Conservation (phyloP, 2,329 filamentous ascomycete species). For the Neopestalotiopsis clavispora region DNA sequence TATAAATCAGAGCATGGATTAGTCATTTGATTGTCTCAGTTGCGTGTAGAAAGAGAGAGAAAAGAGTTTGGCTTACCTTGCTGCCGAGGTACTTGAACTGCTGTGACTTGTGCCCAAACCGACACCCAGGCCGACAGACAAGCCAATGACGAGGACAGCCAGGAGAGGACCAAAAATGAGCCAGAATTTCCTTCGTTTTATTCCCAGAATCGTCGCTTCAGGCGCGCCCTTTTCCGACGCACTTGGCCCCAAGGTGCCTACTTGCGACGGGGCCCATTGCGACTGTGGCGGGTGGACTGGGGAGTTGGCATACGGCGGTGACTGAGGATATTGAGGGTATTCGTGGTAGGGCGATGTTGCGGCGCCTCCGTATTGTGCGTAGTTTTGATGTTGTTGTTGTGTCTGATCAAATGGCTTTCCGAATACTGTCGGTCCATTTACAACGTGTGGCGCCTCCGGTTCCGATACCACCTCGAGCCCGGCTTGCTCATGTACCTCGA, state of each 20-base stretch:
- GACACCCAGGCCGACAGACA: slow-evolving; percentile 32
- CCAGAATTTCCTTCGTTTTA: slow-evolving; percentile 30
- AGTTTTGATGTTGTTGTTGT: slow-evolving; percentile 15
- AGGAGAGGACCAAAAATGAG: slow-evolving; percentile 30
- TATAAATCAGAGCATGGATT: not conserved
- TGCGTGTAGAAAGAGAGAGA: not conserved
- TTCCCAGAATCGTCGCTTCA: slow-evolving; percentile 24
- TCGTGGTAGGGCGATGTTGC: slow-evolving; percentile 17
- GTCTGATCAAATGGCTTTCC: slow-evolving; percentile 22
- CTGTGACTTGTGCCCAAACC: slow-evolving; percentile 22
- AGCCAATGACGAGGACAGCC: slow-evolving; percentile 27
- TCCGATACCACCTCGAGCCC: slow-evolving; percentile 28
- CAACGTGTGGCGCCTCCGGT: slow-evolving; percentile 25
- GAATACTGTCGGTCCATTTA: slow-evolving; percentile 24
- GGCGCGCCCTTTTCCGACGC: slow-evolving; percentile 13
- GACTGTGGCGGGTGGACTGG: not conserved
- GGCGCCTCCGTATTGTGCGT: slow-evolving; percentile 16
- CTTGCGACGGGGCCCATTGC: slow-evolving; percentile 9
- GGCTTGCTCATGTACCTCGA: slow-evolving; percentile 21
- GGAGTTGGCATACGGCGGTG: slow-evolving; percentile 7
- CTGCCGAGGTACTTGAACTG: not conserved
- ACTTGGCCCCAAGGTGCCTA: not conserved
- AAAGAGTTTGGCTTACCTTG: slow-evolving; percentile 9
- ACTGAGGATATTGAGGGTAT: slow-evolving; percentile 7
- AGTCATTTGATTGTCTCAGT: not conserved